Conservation (phyloP, 768 basidiomycete genomes). For the Phanerodontia chrysosporium region DNA sequence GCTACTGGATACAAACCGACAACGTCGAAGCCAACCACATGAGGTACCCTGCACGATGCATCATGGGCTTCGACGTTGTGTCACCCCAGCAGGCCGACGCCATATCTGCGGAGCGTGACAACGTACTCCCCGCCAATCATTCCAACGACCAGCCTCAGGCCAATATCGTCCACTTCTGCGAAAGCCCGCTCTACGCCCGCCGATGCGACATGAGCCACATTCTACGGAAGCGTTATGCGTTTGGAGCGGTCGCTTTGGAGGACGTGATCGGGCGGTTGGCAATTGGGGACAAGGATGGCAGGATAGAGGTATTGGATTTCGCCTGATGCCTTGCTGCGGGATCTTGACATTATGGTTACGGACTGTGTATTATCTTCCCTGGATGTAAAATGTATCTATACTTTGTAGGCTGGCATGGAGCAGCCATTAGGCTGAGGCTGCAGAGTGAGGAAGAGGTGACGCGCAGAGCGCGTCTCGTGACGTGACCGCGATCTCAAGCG, state of each 20-base stretch:
- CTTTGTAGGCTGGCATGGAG: no score
- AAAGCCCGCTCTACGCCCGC: constrained; percentile 25
- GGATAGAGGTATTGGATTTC: constrained; percentile 29
- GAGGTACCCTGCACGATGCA: constrained; percentile 27
- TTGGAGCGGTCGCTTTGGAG: constrained; percentile 27
- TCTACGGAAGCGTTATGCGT: constrained; percentile 24
- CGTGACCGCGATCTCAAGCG: background rate
- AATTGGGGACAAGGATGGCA: constrained; percentile 29
- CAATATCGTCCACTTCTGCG: constrained; percentile 21
- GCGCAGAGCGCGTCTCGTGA: no score
- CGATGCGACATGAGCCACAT: constrained; percentile 30
- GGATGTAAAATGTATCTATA: no score
- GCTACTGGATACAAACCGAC: constrained; percentile 33
- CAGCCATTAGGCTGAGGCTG: no score
- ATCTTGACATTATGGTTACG: background rate
- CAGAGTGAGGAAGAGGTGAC: no score
- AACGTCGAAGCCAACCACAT: constrained; percentile 25
- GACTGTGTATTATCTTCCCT: background rate
- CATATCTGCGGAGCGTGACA: background rate
- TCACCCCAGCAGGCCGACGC: background rate
- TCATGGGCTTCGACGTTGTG: constrained; percentile 28
- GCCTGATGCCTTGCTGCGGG: constrained; percentile 13
- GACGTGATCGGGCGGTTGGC: constrained; percentile 32
- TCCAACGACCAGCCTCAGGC: background rate
- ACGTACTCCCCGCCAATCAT: background rate